A percentile compares a stretch with the other conserved stretches of the same genome.
Evolutionary conservation across 352 stramenopile genomes (phyloP).

Genomic region (Globisporangium perplexum): DNA sequence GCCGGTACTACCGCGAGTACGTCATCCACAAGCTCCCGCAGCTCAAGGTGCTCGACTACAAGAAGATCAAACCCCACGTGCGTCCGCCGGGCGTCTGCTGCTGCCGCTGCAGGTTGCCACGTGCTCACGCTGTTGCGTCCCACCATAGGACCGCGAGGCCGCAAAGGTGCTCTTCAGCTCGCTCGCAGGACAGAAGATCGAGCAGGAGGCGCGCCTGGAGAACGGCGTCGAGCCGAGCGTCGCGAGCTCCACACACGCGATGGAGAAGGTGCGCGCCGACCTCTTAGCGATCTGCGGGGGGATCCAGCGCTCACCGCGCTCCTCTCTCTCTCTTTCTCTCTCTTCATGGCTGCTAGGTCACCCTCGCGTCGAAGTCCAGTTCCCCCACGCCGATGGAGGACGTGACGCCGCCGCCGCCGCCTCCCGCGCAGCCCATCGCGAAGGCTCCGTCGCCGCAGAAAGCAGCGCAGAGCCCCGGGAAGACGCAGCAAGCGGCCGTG

Average conservation of each 20-base stretch:
- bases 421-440: conserved; percentile 3
- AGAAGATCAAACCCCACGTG: conserved; percentile 74
- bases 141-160: conserved; percentile 64
- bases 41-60: conserved; percentile 83
- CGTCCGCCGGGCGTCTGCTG: conserved; percentile 11
- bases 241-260: conserved; percentile 27
- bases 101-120: too few species aligned
- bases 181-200: conserved; percentile 54
- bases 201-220: conserved; percentile 47
- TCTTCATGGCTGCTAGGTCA: conserved; percentile 6
- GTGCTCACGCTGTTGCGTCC: too few species aligned
- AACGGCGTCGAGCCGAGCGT: conserved; percentile 24
- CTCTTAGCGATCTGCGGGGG: background rate
- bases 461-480: background rate
- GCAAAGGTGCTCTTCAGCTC: conserved; percentile 72
- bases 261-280: conserved; percentile 24
- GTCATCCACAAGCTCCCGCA: conserved; percentile 88
- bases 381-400: conserved; percentile 13
- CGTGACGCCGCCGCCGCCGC: conserved; percentile 23
- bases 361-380: conserved; percentile 6
- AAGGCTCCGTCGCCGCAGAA: background rate
- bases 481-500: background rate
- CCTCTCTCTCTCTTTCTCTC: too few species aligned
- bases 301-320: too few species aligned
- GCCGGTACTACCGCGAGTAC: conserved; percentile 91